Conservation (phyloP, 2,329 filamentous ascomycete species). For the Metarhizium guizhouense region DNA sequence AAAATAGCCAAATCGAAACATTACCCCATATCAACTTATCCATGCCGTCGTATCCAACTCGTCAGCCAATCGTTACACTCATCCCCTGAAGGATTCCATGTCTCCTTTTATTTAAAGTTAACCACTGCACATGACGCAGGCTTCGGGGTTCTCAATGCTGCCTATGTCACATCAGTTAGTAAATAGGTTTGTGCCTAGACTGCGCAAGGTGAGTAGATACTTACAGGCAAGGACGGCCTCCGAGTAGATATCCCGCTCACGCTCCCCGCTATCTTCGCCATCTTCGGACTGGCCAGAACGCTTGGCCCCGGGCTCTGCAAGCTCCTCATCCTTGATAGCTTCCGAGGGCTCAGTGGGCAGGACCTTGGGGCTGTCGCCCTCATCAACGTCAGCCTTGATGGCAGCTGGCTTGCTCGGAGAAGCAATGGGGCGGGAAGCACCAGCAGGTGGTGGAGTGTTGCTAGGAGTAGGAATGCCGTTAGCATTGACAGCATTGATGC, state of each 20-base stretch:
- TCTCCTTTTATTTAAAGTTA: slow-evolving; percentile 34
- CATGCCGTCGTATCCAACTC: slow-evolving; percentile 21
- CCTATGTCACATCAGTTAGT: slow-evolving; percentile 31
- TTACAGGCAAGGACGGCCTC: slow-evolving; percentile 83
- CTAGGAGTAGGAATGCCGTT: slow-evolving; percentile 63
- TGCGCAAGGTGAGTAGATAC: slow-evolving; percentile 17
- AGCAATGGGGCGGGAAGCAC: slow-evolving; percentile 34
- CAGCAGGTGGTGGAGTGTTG: slow-evolving; percentile 51
- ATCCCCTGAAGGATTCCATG: slow-evolving; percentile 1
- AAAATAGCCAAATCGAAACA: slow-evolving; percentile 15
- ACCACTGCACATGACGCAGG: slow-evolving; percentile 96
- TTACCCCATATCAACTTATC: slow-evolving; percentile 7
- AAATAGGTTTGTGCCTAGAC: background rate
- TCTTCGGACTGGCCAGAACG: slow-evolving; percentile 59
- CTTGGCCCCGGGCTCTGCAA: slow-evolving; percentile 48
- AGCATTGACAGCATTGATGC: slow-evolving; percentile 27
- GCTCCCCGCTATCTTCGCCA: slow-evolving; percentile 59
- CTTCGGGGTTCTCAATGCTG: slow-evolving; percentile 95
- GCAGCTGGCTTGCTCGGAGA: slow-evolving; percentile 53
- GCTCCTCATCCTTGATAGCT: slow-evolving; percentile 54
- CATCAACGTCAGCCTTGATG: slow-evolving; percentile 69
- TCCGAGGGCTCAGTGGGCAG: slow-evolving; percentile 63
- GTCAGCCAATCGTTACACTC: slow-evolving; percentile 20
- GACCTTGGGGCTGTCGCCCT: slow-evolving; percentile 72
- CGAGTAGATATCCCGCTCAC: slow-evolving; percentile 90